Conservation (phyloP, 1,284 basidiomycete species). For the Tausonia pullulans region DNA sequence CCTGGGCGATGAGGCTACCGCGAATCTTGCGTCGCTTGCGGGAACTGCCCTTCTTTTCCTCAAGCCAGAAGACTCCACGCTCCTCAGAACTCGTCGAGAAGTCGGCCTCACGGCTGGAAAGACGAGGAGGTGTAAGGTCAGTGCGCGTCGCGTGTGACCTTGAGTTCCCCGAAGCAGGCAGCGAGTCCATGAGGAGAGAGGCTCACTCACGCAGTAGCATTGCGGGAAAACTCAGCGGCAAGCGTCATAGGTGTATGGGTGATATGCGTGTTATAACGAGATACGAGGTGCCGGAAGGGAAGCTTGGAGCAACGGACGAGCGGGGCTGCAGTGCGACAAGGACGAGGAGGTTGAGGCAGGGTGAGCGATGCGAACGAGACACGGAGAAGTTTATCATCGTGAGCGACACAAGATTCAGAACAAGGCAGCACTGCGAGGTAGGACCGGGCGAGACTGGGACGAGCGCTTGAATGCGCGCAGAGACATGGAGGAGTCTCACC, state of each 20-base stretch:
- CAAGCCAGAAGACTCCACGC: conserved; percentile 42
- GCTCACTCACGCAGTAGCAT: conserved; percentile 37
- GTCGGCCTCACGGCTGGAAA: conserved; percentile 33
- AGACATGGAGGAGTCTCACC: conserved; percentile 22
- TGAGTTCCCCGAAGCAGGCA: too few species aligned
- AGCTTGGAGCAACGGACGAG: conserved; percentile 49
- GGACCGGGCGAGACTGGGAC: not conserved
- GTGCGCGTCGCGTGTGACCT: too few species aligned
- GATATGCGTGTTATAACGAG: conserved; percentile 47
- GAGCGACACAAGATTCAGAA: not conserved
- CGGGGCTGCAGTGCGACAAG: conserved; percentile 31
- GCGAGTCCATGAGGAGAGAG: too few species aligned
- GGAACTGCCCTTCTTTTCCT: conserved; percentile 18
- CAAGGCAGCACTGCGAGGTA: not conserved
- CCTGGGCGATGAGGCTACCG: not conserved
- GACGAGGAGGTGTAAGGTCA: too few species aligned
- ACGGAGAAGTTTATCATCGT: not conserved
- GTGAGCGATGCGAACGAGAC: not conserved
- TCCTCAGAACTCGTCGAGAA: conserved; percentile 43
- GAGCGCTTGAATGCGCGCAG: not conserved
- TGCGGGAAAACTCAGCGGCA: conserved; percentile 44
- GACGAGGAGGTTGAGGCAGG: not conserved
- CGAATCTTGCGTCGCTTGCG: too few species aligned
- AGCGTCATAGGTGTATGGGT: conserved; percentile 53
- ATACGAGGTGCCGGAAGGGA: conserved; percentile 45